phyloP scores from a whole-genome alignment of 2,329 filamentous ascomycete genomes.

The Emericellopsis atlantica region DNA sequence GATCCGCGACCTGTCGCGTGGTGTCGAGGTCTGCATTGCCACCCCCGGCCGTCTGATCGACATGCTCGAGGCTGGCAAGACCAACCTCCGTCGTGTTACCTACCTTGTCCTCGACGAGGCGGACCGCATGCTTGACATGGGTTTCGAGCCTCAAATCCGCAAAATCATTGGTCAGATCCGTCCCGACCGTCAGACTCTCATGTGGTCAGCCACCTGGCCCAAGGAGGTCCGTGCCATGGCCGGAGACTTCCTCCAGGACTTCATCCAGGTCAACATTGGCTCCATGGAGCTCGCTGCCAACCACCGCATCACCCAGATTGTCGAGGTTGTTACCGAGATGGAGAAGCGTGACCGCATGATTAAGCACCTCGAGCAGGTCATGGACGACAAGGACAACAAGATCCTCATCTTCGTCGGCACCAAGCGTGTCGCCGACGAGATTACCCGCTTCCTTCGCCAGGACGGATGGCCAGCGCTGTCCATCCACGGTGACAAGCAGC shows the following conservation, averaged over 20 bases:
- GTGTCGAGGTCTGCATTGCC: slow-evolving; percentile 97
- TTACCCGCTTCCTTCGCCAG: slow-evolving; percentile 92
- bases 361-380: slow-evolving; percentile 94
- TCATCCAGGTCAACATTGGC: slow-evolving; percentile 97
- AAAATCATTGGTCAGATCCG: slow-evolving; percentile 98
- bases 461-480: slow-evolving; percentile 97
- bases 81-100: slow-evolving; percentile 93
- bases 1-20: slow-evolving; percentile 85
- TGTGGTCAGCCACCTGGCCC: slow-evolving; percentile 99
- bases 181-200: slow-evolving; percentile 95
- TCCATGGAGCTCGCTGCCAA: slow-evolving; percentile 94
- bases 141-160: slow-evolving; percentile 98
- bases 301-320: slow-evolving; percentile 94
- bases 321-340: slow-evolving; percentile 89
- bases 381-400: slow-evolving; percentile 95
- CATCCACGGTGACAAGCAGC: slow-evolving; percentile 98
- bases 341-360: slow-evolving; percentile 98
- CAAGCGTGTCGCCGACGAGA: slow-evolving; percentile 95
- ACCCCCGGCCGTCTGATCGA: slow-evolving; percentile 96
- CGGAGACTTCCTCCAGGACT: slow-evolving; percentile 82
- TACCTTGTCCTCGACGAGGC: slow-evolving; percentile 98
- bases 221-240: slow-evolving; percentile 94
- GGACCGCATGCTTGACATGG: slow-evolving; percentile 99
- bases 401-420: slow-evolving; percentile 86
- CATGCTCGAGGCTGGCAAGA: slow-evolving; percentile 96